These are phyloP conservation scores for Acanthamoeba lenticulata DNA, from an alignment of 208 protist genomes.

Conservation along the genomic window DNA sequence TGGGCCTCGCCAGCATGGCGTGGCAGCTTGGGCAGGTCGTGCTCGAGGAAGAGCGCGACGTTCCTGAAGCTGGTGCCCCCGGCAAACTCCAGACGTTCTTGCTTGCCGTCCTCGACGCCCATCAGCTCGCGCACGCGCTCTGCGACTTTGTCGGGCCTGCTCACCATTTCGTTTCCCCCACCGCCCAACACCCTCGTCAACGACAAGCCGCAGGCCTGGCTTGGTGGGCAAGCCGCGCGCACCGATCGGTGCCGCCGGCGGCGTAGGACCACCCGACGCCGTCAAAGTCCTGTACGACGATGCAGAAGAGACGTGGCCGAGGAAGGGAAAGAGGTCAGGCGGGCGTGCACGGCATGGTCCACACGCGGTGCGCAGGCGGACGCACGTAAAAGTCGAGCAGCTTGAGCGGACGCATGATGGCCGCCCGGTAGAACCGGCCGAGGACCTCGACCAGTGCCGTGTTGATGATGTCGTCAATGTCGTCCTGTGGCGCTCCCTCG, in stretches of 20 bases:
- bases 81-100: background rate
- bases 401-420: background rate
- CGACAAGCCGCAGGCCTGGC: too few relatives aligned
- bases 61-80: background rate
- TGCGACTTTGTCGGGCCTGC: background rate
- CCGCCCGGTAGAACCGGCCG: slow-evolving; percentile 22
- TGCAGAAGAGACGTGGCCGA: background rate
- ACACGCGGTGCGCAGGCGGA: too few relatives aligned
- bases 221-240: background rate
- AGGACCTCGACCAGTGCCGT: slow-evolving; percentile 20
- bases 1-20: background rate
- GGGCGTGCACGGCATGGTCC: background rate
- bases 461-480: slow-evolving; percentile 23
- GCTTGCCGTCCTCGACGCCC: slow-evolving; percentile 5
- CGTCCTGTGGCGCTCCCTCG: slow-evolving; percentile 1
- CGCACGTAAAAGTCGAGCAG: slow-evolving; percentile 30
- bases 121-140: background rate
- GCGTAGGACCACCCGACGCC: slow-evolving; percentile 18
- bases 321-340: background rate
- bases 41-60: slow-evolving; percentile 15
- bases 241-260: slow-evolving; percentile 2
- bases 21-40: slow-evolving; percentile 37
- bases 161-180: too few relatives aligned
- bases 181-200: too few relatives aligned
- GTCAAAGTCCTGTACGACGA: too few relatives aligned